A percentile compares a stretch with the other conserved stretches of the same genome.
These are phyloP conservation scores for Aspergillus spinulosporus DNA, from an alignment of 2,329 filamentous ascomycete genomes.

Conservation along the genomic window DNA sequence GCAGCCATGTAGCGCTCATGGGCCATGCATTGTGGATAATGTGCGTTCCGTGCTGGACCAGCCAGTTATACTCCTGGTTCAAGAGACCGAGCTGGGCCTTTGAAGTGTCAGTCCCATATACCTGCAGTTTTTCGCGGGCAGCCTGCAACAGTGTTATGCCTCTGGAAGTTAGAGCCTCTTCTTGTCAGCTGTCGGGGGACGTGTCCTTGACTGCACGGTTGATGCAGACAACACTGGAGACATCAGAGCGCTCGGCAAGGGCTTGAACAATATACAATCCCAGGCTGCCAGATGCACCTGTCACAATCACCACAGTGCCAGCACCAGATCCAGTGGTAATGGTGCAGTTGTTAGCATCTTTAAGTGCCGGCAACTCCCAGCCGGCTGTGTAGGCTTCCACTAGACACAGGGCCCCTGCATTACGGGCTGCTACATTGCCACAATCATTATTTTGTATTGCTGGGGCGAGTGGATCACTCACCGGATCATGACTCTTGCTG, in stretches of 20 bases:
- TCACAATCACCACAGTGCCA: conserved; percentile 37
- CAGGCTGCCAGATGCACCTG: conserved; percentile 43
- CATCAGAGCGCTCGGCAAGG: conserved; percentile 29
- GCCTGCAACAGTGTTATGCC: conserved; percentile 24
- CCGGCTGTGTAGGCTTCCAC: not conserved
- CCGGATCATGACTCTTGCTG: not conserved
- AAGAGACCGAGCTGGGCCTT: conserved; percentile 52
- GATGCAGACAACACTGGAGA: conserved; percentile 45
- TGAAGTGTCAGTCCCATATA: conserved; percentile 54
- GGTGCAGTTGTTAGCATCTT: not conserved
- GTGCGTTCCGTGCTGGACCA: conserved; percentile 47
- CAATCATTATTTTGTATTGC: not conserved
- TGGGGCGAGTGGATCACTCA: not conserved
- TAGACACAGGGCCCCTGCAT: not conserved
- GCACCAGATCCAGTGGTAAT: too few relatives aligned
- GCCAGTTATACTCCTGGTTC: conserved; percentile 36
- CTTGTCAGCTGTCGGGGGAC: conserved; percentile 35
- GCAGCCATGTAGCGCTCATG: conserved; percentile 25
- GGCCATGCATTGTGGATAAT: conserved; percentile 41
- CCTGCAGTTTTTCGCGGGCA: conserved; percentile 41
- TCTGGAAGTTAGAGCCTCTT: conserved; percentile 30
- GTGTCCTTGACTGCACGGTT: conserved; percentile 42
- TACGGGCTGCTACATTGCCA: not conserved
- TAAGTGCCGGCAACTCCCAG: not conserved
- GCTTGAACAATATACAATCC: conserved; percentile 43